Conservation (phyloP, 1,284 basidiomycete genomes). For the Malassezia sympodialis region DNA sequence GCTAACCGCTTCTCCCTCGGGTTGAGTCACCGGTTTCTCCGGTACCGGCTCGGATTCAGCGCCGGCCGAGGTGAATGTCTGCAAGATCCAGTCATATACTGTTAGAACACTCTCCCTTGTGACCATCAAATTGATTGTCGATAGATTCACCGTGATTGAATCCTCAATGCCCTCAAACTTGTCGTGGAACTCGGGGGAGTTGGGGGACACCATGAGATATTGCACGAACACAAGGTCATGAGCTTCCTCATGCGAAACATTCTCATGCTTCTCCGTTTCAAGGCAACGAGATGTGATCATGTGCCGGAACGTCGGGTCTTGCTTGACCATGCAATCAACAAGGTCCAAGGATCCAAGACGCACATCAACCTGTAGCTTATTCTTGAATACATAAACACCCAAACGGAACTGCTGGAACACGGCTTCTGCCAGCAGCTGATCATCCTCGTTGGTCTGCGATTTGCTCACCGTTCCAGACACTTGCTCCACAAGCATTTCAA, state of each 20-base stretch:
- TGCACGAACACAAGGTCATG: slow-evolving; percentile 69
- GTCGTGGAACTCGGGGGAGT: slow-evolving; percentile 68
- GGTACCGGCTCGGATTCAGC: slow-evolving; percentile 16
- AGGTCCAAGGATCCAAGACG: slow-evolving; percentile 60
- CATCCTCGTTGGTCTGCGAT: slow-evolving; percentile 55
- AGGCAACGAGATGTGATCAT: slow-evolving; percentile 61
- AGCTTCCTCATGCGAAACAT: slow-evolving; percentile 9
- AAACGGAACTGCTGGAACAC: slow-evolving; percentile 64
- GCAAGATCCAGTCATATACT: slow-evolving; percentile 96
- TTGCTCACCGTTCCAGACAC: slow-evolving; percentile 76
- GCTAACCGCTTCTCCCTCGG: neutral
- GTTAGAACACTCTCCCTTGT: slow-evolving; percentile 83
- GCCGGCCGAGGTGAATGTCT: slow-evolving; percentile 44
- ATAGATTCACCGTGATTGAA: slow-evolving; percentile 74
- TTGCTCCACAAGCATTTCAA: slow-evolving; percentile 78
- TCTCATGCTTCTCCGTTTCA: neutral
- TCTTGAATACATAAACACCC: slow-evolving; percentile 33
- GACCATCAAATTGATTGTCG: slow-evolving; percentile 81
- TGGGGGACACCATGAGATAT: slow-evolving; percentile 70
- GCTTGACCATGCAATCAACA: slow-evolving; percentile 58
- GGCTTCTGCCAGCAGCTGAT: slow-evolving; percentile 68
- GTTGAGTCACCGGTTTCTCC: neutral
- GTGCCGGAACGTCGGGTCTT: slow-evolving; percentile 52
- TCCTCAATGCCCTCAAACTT: slow-evolving; percentile 80
- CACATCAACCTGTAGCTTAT: slow-evolving; percentile 76